Conservation (phyloP, 1,284 basidiomycete genomes). For the Pseudozyma hubeiensis region DNA sequence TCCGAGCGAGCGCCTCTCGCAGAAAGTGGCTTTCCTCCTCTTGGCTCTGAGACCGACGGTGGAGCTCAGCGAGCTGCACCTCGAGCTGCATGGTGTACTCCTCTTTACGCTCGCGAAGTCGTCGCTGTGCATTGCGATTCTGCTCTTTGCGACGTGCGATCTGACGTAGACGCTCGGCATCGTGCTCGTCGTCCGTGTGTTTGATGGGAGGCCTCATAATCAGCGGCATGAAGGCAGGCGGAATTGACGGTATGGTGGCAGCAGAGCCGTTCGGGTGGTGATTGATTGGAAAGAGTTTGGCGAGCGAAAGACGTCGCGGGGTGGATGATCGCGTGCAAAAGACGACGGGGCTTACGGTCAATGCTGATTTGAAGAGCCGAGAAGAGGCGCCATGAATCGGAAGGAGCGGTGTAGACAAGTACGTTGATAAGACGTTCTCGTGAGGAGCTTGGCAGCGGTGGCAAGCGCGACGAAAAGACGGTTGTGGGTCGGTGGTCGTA, state of each 20-base stretch:
- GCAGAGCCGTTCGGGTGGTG: not conserved
- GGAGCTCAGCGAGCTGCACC: constrained; percentile 42
- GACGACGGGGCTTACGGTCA: no score
- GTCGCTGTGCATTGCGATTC: constrained; percentile 53
- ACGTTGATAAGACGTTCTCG: constrained; percentile 3
- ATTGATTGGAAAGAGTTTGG: no score
- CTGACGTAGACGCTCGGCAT: constrained; percentile 46
- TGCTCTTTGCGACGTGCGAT: constrained; percentile 52
- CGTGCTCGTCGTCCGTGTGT: constrained; percentile 26
- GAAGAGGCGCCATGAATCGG: not conserved
- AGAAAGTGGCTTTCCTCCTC: constrained; percentile 48
- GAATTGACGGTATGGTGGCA: not conserved
- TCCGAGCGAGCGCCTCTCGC: constrained; percentile 40
- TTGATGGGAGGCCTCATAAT: constrained; percentile 26
- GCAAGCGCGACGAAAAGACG: constrained; percentile 20
- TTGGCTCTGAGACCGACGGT: constrained; percentile 46
- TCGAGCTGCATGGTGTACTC: constrained; percentile 54
- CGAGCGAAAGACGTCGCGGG: no score
- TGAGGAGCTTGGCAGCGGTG: constrained; percentile 22
- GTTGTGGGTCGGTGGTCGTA: no score
- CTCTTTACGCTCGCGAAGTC: constrained; percentile 51
- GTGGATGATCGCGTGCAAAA: no score
- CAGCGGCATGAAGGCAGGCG: constrained; percentile 18
- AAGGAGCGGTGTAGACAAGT: not conserved
- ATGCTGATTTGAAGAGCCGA: not conserved